These are phyloP conservation scores for Avena eriantha DNA, from an alignment of 176 grass and related monocot genomes.

Conservation along the genomic window DNA sequence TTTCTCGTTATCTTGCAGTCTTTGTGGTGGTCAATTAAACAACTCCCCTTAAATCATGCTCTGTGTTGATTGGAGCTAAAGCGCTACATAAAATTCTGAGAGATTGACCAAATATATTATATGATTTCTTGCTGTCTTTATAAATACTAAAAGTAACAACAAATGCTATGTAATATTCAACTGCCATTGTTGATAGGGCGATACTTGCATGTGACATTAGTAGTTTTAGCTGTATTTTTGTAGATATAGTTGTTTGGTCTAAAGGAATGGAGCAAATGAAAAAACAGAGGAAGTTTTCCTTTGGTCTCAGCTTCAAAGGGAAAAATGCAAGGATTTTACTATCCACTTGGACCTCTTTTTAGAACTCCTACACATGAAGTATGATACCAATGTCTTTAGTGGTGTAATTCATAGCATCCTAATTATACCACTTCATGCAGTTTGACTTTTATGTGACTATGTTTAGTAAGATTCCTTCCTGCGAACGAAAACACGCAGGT, in stretches of 20 bases:
- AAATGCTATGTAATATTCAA: not conserved
- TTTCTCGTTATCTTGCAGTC: not conserved
- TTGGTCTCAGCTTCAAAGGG: not conserved
- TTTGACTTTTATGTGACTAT: not conserved
- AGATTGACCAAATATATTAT: not conserved
- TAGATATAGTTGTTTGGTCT: not conserved
- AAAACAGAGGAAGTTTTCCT: not conserved
- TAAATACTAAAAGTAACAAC: slow-evolving; percentile 4
- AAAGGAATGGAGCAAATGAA: not conserved
- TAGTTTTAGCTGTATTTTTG: not conserved
- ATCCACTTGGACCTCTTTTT: not conserved
- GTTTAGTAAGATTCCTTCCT: not conserved
- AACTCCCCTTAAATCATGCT: not conserved
- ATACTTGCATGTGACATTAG: not conserved
- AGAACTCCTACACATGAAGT: not conserved
- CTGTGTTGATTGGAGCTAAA: not conserved
- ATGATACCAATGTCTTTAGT: not conserved
- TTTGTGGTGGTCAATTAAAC: not conserved
- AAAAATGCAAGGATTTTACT: not conserved
- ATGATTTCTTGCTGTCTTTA: not conserved
- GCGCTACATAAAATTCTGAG: not conserved
- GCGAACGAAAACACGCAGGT: not conserved
- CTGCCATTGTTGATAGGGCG: not conserved
- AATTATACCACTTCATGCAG: not conserved
- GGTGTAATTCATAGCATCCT: not conserved